phyloP scores from a whole-genome alignment of 108 stramenopile genomes.

The Cyclotella choctawhatcheeana region DNA sequence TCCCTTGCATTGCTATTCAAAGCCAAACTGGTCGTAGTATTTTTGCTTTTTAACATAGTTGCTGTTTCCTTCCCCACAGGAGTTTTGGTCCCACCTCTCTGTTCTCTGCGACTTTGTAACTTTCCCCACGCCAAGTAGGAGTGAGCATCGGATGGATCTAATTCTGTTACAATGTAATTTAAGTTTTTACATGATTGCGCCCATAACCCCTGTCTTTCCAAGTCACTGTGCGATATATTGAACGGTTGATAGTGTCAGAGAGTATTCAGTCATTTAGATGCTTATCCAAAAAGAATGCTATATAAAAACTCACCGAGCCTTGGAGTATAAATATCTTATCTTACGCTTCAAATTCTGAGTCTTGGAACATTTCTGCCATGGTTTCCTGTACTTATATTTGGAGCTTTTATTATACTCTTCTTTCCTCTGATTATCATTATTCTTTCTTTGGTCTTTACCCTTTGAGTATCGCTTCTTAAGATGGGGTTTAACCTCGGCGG shows the following conservation, averaged over 20 bases:
- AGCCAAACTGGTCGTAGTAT: background rate
- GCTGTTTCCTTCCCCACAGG: background rate
- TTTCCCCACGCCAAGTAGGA: conserved; percentile 74
- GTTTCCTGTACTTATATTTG: conserved; percentile 9
- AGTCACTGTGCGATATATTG: background rate
- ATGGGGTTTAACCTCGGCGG: background rate
- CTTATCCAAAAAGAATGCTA: too few relatives aligned
- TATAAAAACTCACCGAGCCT: conserved; percentile 27
- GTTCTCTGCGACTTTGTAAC: conserved; percentile 65
- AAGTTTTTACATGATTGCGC: conserved; percentile 18
- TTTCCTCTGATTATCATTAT: background rate
- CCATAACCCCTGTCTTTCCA: conserved; percentile 21
- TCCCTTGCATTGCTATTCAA: conserved; percentile 38
- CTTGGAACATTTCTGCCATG: conserved; percentile 6
- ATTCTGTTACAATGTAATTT: conserved; percentile 51
- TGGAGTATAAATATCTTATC: conserved; percentile 33
- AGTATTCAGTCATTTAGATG: too few relatives aligned
- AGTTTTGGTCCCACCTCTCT: background rate
- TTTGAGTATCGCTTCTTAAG: background rate
- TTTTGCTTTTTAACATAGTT: background rate
- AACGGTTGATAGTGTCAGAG: too few relatives aligned
- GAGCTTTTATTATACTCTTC: background rate
- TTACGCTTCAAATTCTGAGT: conserved; percentile 27
- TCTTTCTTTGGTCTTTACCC: background rate
- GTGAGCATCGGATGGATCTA: conserved; percentile 70